Conservation (phyloP, 1,139 yeast genomes). For the Geotrichum klebahnii region DNA sequence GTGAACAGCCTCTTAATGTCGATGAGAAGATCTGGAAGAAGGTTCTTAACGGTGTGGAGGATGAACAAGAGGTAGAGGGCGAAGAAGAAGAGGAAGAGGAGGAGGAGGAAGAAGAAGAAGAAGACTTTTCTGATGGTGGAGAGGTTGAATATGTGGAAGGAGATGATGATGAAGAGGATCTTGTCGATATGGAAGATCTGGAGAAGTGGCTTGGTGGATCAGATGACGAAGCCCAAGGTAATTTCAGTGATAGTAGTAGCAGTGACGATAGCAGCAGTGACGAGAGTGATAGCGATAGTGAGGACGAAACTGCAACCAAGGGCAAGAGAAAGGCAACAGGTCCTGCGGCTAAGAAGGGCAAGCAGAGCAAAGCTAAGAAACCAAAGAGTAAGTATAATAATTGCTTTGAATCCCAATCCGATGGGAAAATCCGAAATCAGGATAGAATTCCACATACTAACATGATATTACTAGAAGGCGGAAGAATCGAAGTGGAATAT, state of each 20-base stretch:
- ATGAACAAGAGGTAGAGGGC: slow-evolving; percentile 55
- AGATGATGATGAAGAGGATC: slow-evolving; percentile 64
- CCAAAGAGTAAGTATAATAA: slow-evolving; percentile 30
- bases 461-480: slow-evolving; percentile 40
- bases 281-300: slow-evolving; percentile 37
- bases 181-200: slow-evolving; percentile 86
- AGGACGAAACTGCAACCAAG: slow-evolving; percentile 43
- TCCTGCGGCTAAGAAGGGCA: slow-evolving; percentile 23
- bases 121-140: slow-evolving; percentile 62
- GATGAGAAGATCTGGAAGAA: slow-evolving; percentile 95
- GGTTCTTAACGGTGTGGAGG: slow-evolving; percentile 73
- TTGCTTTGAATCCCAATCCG: neutral
- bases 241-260: slow-evolving; percentile 34
- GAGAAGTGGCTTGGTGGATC: slow-evolving; percentile 84
- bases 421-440: too few species aligned
- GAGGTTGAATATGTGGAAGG: slow-evolving; percentile 84
- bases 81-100: slow-evolving; percentile 61
- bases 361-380: slow-evolving; percentile 34
- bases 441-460: neutral
- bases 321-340: slow-evolving; percentile 41
- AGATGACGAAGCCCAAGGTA: slow-evolving; percentile 44
- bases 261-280: slow-evolving; percentile 23
- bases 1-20: slow-evolving; percentile 94
- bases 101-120: slow-evolving; percentile 49
- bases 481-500: slow-evolving; percentile 78